Evolutionary conservation across 1,284 basidiomycete genomes (phyloP), one percentile per base, ranked within the genome.

Genomic region (Apiotrichum brassicae): DNA sequence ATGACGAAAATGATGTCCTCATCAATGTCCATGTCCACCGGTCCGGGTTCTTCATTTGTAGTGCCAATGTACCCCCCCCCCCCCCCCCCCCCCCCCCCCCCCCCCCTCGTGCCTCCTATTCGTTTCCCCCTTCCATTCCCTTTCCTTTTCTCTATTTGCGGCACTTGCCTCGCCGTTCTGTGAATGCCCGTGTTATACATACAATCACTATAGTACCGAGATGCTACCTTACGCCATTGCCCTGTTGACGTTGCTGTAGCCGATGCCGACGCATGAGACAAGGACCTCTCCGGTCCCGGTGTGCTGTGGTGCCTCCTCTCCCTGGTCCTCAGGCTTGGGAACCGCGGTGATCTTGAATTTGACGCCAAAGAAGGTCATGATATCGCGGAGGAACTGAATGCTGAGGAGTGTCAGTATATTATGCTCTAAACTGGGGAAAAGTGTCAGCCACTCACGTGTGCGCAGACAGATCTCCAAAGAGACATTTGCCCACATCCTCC

Each of bases 401-500:
- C 92, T 95, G 59, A n/a, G n/a, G n/a, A 16, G n/a, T 8, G 26
- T 33, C 11, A 44, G 36, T n/a, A n/a, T n/a, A n/a, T n/a, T n/a
- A n/a, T n/a, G n/a, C n/a, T n/a, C n/a, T n/a, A n/a, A n/a, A n/a
- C n/a, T n/a, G n/a, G n/a, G n/a, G n/a, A n/a, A n/a, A n/a, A n/a
- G n/a, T n/a, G n/a, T 4, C 22, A 18, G 5, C n/a, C 3, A 81
- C 86, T 73, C 60, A 91, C 89, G 87, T 86, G 69, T 86, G 79
- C 16, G 80, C 71, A 4, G 87, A 90, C 7, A 92, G 83, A 56
- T 84, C 80, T 8, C 86, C 83, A 81, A 98, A 86, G 48, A 82
- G 77, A 73, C 88, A 90, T 56, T 85, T 81, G 1, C 91, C 88
- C 2, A 98, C 91, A 66, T 98, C 95, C 69, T 97, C 92, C 55